phyloP scores from a whole-genome alignment of 1,284 basidiomycete genomes.

The Spongiforma sp. region DNA sequence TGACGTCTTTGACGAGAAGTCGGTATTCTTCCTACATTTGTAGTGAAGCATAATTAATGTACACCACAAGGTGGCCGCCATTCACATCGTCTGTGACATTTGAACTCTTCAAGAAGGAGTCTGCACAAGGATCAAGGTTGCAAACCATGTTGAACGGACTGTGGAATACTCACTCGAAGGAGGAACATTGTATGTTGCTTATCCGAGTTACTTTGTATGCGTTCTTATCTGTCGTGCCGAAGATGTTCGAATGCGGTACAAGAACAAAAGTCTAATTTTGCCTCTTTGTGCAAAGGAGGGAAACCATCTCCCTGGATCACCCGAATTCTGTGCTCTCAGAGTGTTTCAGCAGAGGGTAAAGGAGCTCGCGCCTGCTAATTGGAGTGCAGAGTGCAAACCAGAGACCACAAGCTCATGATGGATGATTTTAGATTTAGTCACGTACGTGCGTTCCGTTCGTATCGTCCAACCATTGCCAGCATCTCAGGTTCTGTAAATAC shows the following conservation, averaged over 20 bases:
- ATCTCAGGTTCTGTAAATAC: too few relatives aligned
- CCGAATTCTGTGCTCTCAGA: constrained; percentile 77
- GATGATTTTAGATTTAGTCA: background rate
- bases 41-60: background rate
- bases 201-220: background rate
- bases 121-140: constrained; percentile 29
- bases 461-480: too few relatives aligned
- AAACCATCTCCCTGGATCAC: constrained; percentile 71
- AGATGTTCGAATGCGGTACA: constrained; percentile 82
- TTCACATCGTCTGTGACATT: constrained; percentile 78
- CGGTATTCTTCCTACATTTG: constrained; percentile 10
- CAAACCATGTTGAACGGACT: constrained; percentile 44
- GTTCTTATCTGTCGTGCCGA: background rate
- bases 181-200: constrained; percentile 50
- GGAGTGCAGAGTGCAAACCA: constrained; percentile 62
- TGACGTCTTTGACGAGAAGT: constrained; percentile 80
- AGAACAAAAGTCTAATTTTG: constrained; percentile 69
- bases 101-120: constrained; percentile 63
- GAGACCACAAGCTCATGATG: constrained; percentile 13
- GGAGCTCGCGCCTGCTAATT: constrained; percentile 68
- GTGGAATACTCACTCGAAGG: constrained; percentile 33
- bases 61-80: constrained; percentile 67
- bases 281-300: constrained; percentile 72
- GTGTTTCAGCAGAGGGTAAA: constrained; percentile 68
- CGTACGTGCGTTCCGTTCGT: too few relatives aligned